phyloP scores from a whole-genome alignment of 305 asterid genomes.

The Solanum hybrid region DNA sequence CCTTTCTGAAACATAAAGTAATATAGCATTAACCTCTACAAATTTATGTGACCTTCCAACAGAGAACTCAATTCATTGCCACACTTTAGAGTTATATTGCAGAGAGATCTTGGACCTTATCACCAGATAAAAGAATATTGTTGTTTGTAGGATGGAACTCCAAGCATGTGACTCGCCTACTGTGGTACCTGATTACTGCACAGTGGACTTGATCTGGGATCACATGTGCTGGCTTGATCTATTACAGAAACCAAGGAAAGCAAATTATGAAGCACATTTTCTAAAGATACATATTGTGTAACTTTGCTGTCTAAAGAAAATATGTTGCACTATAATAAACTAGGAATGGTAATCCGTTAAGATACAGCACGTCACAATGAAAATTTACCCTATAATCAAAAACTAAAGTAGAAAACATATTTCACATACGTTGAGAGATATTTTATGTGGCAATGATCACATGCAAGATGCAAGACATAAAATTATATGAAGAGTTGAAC shows the following conservation, averaged over 20 bases:
- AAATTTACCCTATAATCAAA: background rate
- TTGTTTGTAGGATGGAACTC: slow-evolving; percentile 91
- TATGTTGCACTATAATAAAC: background rate
- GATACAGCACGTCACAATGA: background rate
- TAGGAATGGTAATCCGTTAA: background rate
- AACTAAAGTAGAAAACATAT: background rate
- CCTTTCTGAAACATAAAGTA: slow-evolving; percentile 61
- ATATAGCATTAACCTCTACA: slow-evolving; percentile 4
- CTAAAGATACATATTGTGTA: background rate
- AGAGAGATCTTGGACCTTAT: slow-evolving; percentile 49
- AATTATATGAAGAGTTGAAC: background rate
- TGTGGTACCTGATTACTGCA: slow-evolving; percentile 88
- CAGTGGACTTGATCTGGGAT: slow-evolving; percentile 82
- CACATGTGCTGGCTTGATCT: slow-evolving; percentile 69
- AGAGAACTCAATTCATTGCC: background rate
- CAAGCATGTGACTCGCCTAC: slow-evolving; percentile 91
- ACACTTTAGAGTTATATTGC: background rate
- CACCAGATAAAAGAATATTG: slow-evolving; percentile 85
- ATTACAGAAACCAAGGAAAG: slow-evolving; percentile 16
- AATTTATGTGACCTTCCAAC: slow-evolving; percentile 2
- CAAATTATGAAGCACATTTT: background rate
- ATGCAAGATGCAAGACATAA: background rate
- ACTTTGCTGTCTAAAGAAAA: background rate
- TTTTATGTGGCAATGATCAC: background rate
- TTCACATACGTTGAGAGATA: background rate